Evolutionary conservation across 1,284 basidiomycete species (phyloP).

Genomic region (Anthracocystis walkeri): DNA sequence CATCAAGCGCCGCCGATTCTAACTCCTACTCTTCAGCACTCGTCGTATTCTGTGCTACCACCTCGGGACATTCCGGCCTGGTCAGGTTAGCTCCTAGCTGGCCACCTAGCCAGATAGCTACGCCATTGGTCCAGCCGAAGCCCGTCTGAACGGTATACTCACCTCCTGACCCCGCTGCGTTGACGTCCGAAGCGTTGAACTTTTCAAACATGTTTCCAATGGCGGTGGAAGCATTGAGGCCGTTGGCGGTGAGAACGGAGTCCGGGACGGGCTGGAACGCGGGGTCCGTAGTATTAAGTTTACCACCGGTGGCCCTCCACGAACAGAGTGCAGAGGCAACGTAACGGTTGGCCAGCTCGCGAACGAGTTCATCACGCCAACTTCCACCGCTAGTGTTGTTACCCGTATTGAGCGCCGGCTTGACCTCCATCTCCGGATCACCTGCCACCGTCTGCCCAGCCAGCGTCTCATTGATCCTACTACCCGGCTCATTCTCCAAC

Average conservation of each 20-base stretch:
- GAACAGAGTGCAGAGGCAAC: conserved; percentile 85
- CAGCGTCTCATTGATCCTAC: conserved; percentile 72
- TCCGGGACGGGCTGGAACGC: conserved; percentile 70
- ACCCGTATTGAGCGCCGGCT: conserved; percentile 80
- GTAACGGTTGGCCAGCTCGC: conserved; percentile 84
- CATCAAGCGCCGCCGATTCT: too few relatives aligned
- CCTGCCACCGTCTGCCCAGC: conserved; percentile 73
- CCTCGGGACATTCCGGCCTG: conserved; percentile 35
- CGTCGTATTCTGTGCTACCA: conserved; percentile 28
- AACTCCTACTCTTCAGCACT: conserved; percentile 7
- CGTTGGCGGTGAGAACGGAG: conserved; percentile 45
- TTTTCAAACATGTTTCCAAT: conserved; percentile 79
- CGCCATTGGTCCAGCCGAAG: conserved; percentile 54
- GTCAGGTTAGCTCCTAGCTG: conserved; percentile 48
- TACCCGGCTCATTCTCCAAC: conserved; percentile 66
- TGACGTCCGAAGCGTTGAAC: conserved; percentile 76
- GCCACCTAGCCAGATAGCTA: conserved; percentile 45
- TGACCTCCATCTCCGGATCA: conserved; percentile 27
- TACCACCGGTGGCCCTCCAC: conserved; percentile 78
- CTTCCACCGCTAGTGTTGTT: conserved; percentile 75
- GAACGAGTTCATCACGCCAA: conserved; percentile 77
- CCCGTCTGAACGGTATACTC: conserved; percentile 83
- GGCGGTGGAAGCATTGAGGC: conserved; percentile 47
- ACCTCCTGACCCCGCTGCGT: conserved; percentile 79
- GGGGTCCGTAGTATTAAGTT: conserved; percentile 82